These are phyloP conservation scores for Friedmanniomyces simplex DNA, from an alignment of 495 filamentous ascomycete genomes.

Conservation along the genomic window DNA sequence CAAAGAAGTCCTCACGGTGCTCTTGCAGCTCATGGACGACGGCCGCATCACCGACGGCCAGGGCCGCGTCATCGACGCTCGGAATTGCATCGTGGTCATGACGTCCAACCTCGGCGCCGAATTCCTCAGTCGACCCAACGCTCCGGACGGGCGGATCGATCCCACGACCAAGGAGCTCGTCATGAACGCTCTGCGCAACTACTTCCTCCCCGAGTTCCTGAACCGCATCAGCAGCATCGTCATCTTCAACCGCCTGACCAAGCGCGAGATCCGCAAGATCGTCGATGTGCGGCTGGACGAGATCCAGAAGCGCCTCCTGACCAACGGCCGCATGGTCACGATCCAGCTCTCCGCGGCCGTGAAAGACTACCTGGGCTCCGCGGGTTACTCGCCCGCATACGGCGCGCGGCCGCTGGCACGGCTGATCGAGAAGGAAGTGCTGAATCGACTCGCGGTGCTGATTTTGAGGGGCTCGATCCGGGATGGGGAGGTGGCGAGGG, in stretches of 20 bases:
- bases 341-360: constrained; percentile 71
- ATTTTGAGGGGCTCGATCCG: constrained; percentile 73
- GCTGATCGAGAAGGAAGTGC: constrained; percentile 89
- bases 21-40: constrained; percentile 97
- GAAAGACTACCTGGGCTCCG: constrained; percentile 77
- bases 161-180: constrained; percentile 78
- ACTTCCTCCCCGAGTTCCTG: constrained; percentile 96
- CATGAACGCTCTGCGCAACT: constrained; percentile 76
- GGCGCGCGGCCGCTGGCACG: constrained; percentile 80
- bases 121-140: constrained; percentile 68
- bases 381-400: constrained; percentile 89
- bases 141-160: constrained; percentile 76
- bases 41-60: constrained; percentile 97
- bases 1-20: constrained; percentile 91
- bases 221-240: constrained; percentile 92
- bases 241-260: constrained; percentile 95
- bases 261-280: constrained; percentile 82
- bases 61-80: constrained; percentile 84
- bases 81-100: constrained; percentile 98
- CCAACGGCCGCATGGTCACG: constrained; percentile 69
- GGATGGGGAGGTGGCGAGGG: constrained; percentile 73
- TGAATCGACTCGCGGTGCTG: constrained; percentile 83
- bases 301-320: constrained; percentile 75
- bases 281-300: constrained; percentile 83
- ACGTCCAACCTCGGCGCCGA: constrained; percentile 95